Evolutionary conservation across 2,329 filamentous ascomycete species (phyloP).

Genomic region (Hypoxylon sp.): DNA sequence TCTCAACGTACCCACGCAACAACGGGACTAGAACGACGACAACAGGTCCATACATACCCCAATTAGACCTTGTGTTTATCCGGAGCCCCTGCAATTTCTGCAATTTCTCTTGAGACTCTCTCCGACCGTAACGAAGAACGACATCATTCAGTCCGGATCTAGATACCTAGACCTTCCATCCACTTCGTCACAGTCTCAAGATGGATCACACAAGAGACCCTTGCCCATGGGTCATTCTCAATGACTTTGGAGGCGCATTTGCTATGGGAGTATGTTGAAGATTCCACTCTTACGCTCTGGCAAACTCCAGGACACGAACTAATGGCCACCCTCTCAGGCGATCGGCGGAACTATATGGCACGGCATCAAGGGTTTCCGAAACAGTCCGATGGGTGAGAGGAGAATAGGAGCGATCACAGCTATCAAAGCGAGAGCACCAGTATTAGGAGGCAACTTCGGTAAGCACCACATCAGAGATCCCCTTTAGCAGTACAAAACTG

Average conservation of each 20-base stretch:
- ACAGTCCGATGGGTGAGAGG: constrained; percentile 91
- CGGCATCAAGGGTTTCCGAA: constrained; percentile 83
- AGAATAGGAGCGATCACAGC: constrained; percentile 96
- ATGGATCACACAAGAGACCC: constrained; percentile 99
- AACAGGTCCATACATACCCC: not conserved
- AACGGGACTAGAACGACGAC: not conserved
- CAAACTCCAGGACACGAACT: constrained; percentile 10
- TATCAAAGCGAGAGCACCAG: constrained; percentile 96
- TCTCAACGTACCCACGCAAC: constrained; percentile 9
- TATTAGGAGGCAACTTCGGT: constrained; percentile 97
- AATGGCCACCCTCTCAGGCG: constrained; percentile 42
- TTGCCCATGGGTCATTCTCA: constrained; percentile 95
- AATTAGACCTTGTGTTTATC: not conserved
- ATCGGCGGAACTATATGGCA: constrained; percentile 54
- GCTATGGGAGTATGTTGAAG: constrained; percentile 85
- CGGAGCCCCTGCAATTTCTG: not conserved
- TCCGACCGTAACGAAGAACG: constrained; percentile 7
- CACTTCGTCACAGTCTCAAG: constrained; percentile 21
- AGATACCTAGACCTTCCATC: constrained; percentile 9
- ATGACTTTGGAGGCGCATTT: constrained; percentile 98
- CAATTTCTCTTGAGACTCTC: not conserved
- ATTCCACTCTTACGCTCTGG: constrained; percentile 17
- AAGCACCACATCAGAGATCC: constrained; percentile 6
- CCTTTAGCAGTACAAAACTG: not conserved
- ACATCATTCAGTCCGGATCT: not conserved